Evolutionary conservation across 441 rosid genomes (phyloP), one percentile per base, ranked within the genome.

Genomic region (Gossypium laxum): DNA sequence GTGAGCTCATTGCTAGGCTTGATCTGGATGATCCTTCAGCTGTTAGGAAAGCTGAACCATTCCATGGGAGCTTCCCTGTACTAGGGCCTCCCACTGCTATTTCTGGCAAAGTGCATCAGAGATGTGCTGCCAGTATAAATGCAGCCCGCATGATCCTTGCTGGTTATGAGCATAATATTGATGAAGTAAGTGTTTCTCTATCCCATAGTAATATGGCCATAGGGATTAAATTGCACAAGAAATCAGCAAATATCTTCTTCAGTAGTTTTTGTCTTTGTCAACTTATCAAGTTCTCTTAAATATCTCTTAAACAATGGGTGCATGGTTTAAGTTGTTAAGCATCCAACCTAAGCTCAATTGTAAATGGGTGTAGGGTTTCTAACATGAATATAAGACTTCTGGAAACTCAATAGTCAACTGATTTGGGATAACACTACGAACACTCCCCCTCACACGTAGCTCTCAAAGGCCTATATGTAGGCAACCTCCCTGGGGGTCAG

Each of bases 21-120:
- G 98, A 93, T 75, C 87, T 96, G 63, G 99, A 96, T 76, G 99
- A 96, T 83, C 99, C 98, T 79, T 96, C 97, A 1, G 98, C 98
- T 50, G 99, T 96, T 76, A 85, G 97, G 80, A 91, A 96, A 85
- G 97, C 99, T 51, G 99, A 96, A 80, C 96, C 88, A 61, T 93
- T 93, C 84, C 87, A 84, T 82, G 98, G 93, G 74, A 85, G 88
- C 82, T 96, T 96, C 79, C 99, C 99, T 0, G 41, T 81, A 66
- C 73, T 93, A 82, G 97, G 97, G 48, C 91, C 94, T 78, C 96
- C 99, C 69, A 96, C 98, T 50, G 99, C 97, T 74, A 85, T 93
- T 67, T 86, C 94, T 64, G 98, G 97, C 63, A 96, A 88, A 87
- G 96, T 96, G 78, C 99, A 96, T 84, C 99, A 93, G 90, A 88